phyloP scores from a whole-genome alignment of 176 grass and related monocot genomes.

The Hyparrhenia diplandra region DNA sequence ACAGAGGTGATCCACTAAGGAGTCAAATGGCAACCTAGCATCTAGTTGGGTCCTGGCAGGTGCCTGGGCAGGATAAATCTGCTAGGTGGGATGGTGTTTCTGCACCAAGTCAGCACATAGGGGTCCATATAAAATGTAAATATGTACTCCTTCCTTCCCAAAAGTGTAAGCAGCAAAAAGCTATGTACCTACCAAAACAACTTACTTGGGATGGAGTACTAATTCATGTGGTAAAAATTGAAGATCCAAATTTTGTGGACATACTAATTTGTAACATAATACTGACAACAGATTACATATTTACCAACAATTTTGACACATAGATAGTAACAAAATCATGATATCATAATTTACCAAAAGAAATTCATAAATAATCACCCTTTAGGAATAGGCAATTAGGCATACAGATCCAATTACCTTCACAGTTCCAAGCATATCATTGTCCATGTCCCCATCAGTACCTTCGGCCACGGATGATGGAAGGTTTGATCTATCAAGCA shows the following conservation, averaged over 20 bases:
- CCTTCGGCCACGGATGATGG: slow-evolving; percentile 71
- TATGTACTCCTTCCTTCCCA: neutral
- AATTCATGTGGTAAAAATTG: neutral
- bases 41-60: neutral
- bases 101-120: neutral
- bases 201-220: neutral
- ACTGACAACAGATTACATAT: neutral
- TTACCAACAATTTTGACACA: slow-evolving; percentile 1
- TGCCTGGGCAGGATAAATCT: neutral
- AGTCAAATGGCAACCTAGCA: neutral
- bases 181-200: neutral
- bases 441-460: slow-evolving; percentile 76
- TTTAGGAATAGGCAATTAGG: neutral
- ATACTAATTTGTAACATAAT: slow-evolving; percentile 21
- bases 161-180: neutral
- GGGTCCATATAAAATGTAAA: neutral
- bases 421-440: slow-evolving; percentile 93
- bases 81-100: neutral
- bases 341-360: slow-evolving; percentile 6
- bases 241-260: slow-evolving; percentile 1
- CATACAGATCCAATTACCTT: slow-evolving; percentile 57
- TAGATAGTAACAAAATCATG: neutral
- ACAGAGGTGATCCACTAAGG: neutral
- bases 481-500: slow-evolving; percentile 93
- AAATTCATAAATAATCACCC: slow-evolving; percentile 22